Evolutionary conservation across 805 yeast genomes (phyloP).

Genomic region (Maudiozyma bulderi): DNA sequence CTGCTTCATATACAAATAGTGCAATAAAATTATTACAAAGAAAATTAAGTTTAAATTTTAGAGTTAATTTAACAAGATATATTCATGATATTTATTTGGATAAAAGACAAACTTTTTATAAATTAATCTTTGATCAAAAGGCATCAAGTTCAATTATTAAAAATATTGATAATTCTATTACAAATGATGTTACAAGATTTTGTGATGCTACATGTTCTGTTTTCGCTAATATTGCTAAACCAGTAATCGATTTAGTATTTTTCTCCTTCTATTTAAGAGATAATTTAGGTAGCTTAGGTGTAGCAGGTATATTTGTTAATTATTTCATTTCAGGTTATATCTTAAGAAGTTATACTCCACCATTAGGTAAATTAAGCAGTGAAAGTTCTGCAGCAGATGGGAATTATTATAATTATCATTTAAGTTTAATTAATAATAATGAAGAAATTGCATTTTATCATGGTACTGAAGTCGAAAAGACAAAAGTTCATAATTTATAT

Average conservation of each 20-base stretch:
- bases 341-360: constrained; percentile 67
- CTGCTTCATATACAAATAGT: constrained; percentile 87
- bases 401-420: constrained; percentile 75
- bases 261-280: constrained; percentile 78
- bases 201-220: constrained; percentile 73
- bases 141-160: constrained; percentile 36
- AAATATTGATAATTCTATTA: constrained; percentile 71
- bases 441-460: constrained; percentile 93
- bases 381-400: constrained; percentile 75
- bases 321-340: constrained; percentile 72
- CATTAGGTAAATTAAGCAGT: constrained; percentile 71
- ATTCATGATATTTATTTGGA: constrained; percentile 86
- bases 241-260: constrained; percentile 74
- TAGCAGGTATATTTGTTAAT: constrained; percentile 70
- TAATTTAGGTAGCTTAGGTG: constrained; percentile 80
- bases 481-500: constrained; percentile 53
- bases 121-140: constrained; percentile 51
- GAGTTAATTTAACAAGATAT: constrained; percentile 75
- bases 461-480: constrained; percentile 72
- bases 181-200: constrained; percentile 75
- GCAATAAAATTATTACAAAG: constrained; percentile 75
- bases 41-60: constrained; percentile 69
- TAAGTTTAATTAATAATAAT: constrained; percentile 75
- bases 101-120: constrained; percentile 71
- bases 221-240: constrained; percentile 85